Evolutionary conservation across 805 yeast genomes (phyloP).

Genomic region (Maudiozyma serrabonitensis): DNA sequence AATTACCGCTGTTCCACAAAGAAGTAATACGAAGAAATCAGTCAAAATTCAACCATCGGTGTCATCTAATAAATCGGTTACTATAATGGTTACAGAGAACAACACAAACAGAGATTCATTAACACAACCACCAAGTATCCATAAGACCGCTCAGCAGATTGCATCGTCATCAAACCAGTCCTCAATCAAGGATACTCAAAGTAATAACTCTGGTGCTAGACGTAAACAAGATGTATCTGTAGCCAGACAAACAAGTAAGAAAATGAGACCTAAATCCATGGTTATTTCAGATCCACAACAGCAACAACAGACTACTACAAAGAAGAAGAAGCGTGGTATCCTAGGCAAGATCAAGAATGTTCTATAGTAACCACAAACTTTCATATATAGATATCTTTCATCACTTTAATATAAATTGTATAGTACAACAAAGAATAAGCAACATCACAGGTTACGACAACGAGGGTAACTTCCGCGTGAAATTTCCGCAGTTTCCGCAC

Average conservation of each 20-base stretch:
- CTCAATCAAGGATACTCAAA: not conserved
- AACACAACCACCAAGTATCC: not conserved
- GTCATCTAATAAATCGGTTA: not conserved
- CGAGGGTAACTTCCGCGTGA: not conserved
- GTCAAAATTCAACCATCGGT: not conserved
- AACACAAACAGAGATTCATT: not conserved
- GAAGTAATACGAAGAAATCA: not conserved
- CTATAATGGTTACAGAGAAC: not conserved
- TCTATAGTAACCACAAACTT: not conserved
- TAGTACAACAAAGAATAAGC: not conserved
- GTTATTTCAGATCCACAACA: not conserved
- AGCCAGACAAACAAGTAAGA: not conserved
- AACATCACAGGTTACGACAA: not conserved
- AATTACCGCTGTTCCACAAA: not conserved
- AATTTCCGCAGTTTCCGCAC: not conserved
- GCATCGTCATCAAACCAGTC: not conserved
- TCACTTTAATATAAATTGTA: not conserved
- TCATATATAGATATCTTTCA: not conserved
- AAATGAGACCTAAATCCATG: not conserved
- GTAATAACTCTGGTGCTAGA: not conserved
- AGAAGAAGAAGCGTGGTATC: slow-evolving; percentile 12
- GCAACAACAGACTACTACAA: not conserved
- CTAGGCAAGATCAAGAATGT: slow-evolving; percentile 14
- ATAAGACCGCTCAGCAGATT: not conserved
- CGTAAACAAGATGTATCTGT: not conserved